Conservation (phyloP, 768 basidiomycete genomes). For the Tylopilus rubrobrunneus region DNA sequence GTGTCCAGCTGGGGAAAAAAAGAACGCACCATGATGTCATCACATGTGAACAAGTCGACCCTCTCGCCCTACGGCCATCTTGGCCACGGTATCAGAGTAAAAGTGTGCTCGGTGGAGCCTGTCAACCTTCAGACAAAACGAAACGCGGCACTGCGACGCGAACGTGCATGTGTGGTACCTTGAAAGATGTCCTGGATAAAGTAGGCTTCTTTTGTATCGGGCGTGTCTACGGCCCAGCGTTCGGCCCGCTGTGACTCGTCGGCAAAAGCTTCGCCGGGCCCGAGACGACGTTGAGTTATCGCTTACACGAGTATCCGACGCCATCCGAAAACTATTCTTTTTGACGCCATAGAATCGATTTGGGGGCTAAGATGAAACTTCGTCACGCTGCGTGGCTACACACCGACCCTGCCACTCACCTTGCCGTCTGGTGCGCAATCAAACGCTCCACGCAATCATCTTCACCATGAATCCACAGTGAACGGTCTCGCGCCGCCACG, state of each 20-base stretch:
- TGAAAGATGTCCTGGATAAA: constrained; percentile 91
- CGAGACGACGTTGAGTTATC: constrained; percentile 46
- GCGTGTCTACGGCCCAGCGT: constrained; percentile 76
- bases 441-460: constrained; percentile 95
- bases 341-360: constrained; percentile 95
- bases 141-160: not conserved
- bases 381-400: no score
- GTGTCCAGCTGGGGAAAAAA: constrained; percentile 70
- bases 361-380: constrained; percentile 58
- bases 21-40: constrained; percentile 6
- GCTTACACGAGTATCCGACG: constrained; percentile 89
- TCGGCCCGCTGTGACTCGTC: constrained; percentile 45
- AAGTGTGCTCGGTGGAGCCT: constrained; percentile 54
- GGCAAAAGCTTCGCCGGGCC: constrained; percentile 67
- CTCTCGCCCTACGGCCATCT: constrained; percentile 82
- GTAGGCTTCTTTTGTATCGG: constrained; percentile 97
- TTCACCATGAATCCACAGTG: constrained; percentile 98
- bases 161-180: constrained; percentile 34
- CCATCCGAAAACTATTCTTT: constrained; percentile 99
- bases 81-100: constrained; percentile 80
- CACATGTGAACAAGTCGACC: constrained; percentile 5
- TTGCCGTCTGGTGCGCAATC: constrained; percentile 80
- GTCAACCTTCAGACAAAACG: constrained; percentile 1
- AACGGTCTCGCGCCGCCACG: constrained; percentile 96
- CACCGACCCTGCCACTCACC: constrained; percentile 30